Conservation (phyloP, 768 basidiomycete genomes). For the Thelephora aurantiotincta region DNA sequence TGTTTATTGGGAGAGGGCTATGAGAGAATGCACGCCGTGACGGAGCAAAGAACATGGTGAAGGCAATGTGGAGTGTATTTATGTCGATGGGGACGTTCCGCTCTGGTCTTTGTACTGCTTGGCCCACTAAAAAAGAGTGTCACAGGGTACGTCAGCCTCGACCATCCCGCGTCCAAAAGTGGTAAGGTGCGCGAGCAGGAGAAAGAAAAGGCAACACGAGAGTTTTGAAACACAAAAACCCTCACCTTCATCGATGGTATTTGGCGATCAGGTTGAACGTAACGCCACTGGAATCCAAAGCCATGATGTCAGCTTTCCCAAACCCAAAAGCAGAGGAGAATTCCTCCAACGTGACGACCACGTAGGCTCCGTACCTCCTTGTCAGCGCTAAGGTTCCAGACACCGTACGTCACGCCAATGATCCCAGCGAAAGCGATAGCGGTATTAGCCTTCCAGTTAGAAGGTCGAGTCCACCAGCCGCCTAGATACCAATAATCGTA, state of each 20-base stretch:
- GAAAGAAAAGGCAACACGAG: background rate
- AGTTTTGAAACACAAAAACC: conserved; percentile 3
- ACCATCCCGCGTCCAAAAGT: no score
- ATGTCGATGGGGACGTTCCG: background rate
- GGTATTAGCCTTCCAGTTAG: conserved; percentile 84
- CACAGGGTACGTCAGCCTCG: conserved; percentile 1
- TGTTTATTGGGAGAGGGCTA: no score
- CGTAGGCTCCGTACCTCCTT: conserved; percentile 47
- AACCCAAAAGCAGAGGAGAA: background rate
- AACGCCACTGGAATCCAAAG: conserved; percentile 33
- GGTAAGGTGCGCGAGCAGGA: background rate
- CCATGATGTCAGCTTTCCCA: background rate
- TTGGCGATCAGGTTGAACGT: conserved; percentile 42
- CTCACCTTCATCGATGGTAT: conserved; percentile 75
- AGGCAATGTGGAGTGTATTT: background rate
- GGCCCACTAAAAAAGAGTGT: conserved; percentile 26
- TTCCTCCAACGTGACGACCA: background rate
- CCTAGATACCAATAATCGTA: no score
- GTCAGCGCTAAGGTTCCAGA: conserved; percentile 63
- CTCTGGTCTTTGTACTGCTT: conserved; percentile 29
- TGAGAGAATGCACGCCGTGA: no score
- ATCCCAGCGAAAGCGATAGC: conserved; percentile 60
- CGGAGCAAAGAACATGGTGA: no score
- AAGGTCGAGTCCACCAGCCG: conserved; percentile 91
- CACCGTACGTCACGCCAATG: conserved; percentile 43